phyloP scores from a whole-genome alignment of 176 grass and related monocot species.

The Avena sativa region DNA sequence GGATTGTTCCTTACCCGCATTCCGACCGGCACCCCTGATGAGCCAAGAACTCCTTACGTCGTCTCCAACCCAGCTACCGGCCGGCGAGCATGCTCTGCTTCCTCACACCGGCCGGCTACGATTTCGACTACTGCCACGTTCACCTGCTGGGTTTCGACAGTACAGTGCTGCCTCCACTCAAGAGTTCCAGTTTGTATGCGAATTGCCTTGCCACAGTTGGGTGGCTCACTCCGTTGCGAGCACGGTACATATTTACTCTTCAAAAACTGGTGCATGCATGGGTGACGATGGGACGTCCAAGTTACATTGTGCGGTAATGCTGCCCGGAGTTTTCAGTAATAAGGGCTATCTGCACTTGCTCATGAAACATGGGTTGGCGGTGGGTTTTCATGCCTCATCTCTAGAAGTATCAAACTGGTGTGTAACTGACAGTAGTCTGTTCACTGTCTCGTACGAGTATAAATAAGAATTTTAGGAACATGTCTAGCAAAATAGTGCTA shows the following conservation, averaged over 20 bases:
- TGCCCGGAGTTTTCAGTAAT: background rate
- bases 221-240: background rate
- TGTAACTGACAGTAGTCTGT: background rate
- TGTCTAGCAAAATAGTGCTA: background rate
- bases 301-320: background rate
- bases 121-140: background rate
- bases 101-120: background rate
- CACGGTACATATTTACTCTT: background rate
- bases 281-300: background rate
- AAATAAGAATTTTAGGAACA: background rate
- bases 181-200: background rate
- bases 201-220: no score
- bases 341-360: conserved; percentile 12
- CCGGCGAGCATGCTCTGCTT: background rate
- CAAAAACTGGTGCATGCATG: background rate
- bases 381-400: background rate
- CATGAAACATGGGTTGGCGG: background rate
- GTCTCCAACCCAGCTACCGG: background rate
- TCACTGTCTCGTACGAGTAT: background rate
- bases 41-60: background rate
- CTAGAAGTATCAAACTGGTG: background rate
- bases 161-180: background rate
- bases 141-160: background rate
- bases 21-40: background rate
- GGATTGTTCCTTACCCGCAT: background rate